These are phyloP conservation scores for Acanthamoeba sp. DNA, from an alignment of 208 protist species.

Conservation along the genomic window DNA sequence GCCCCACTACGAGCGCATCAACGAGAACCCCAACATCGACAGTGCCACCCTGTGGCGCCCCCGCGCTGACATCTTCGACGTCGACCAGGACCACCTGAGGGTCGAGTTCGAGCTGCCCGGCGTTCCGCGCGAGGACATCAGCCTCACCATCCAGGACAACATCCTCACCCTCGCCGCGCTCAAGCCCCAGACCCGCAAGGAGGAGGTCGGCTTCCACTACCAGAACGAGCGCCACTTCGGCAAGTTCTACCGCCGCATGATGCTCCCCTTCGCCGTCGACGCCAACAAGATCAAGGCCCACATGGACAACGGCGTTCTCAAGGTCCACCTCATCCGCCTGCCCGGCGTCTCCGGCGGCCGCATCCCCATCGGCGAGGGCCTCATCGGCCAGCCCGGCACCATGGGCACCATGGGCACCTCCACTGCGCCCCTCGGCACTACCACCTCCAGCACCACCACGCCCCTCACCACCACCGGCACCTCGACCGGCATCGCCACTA, in stretches of 20 bases:
- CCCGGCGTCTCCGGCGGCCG: slow-evolving; percentile 21
- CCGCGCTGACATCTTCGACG: slow-evolving; percentile 55
- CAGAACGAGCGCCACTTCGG: slow-evolving; percentile 76
- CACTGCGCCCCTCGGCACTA: slow-evolving; percentile 37
- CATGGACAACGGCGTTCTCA: slow-evolving; percentile 74
- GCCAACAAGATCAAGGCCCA: slow-evolving; percentile 64
- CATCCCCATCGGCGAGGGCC: slow-evolving; percentile 56
- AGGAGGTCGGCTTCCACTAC: slow-evolving; percentile 67
- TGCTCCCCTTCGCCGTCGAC: slow-evolving; percentile 58
- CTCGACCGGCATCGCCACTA: background rate
- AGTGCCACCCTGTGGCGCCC: slow-evolving; percentile 51
- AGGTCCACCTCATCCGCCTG: slow-evolving; percentile 40
- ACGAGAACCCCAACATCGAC: slow-evolving; percentile 69
- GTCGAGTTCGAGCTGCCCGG: slow-evolving; percentile 75
- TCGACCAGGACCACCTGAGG: slow-evolving; percentile 49
- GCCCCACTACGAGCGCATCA: background rate
- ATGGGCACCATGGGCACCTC: background rate
- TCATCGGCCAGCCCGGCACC: background rate
- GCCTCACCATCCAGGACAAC: slow-evolving; percentile 64
- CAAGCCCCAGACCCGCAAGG: slow-evolving; percentile 73
- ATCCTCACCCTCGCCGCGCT: slow-evolving; percentile 66
- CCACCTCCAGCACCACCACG: background rate
- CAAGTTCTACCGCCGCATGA: slow-evolving; percentile 67
- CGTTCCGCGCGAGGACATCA: slow-evolving; percentile 67
- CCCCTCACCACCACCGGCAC: slow-evolving; percentile 18